Percentiles rank a stretch among this genome's conserved stretches.
These are phyloP conservation scores for Crepidotus variabilis DNA, from an alignment of 768 basidiomycete genomes.

Conservation along the genomic window DNA sequence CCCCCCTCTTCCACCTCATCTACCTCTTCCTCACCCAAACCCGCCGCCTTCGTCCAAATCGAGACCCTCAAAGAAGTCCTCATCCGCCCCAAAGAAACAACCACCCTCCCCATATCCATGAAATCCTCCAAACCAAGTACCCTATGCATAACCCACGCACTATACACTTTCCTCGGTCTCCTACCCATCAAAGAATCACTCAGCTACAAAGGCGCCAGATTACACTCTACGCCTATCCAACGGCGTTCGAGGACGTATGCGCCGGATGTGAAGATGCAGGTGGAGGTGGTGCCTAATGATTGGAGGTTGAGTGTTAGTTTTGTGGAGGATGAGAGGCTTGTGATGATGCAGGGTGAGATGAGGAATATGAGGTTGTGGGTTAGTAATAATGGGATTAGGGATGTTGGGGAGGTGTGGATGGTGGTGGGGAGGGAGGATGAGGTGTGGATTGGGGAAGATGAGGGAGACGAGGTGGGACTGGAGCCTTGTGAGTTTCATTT, in stretches of 20 bases:
- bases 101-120: slow-evolving; percentile 61
- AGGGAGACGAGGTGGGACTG: slow-evolving; percentile 14
- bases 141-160: slow-evolving; percentile 52
- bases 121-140: slow-evolving; percentile 47
- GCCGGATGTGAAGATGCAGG: slow-evolving; percentile 55
- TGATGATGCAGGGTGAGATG: slow-evolving; percentile 68
- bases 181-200: slow-evolving; percentile 67
- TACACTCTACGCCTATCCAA: slow-evolving; percentile 74
- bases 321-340: slow-evolving; percentile 46
- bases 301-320: slow-evolving; percentile 62
- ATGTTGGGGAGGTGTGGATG: slow-evolving; percentile 71
- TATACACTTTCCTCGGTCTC: slow-evolving; percentile 71
- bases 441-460: slow-evolving; percentile 44
- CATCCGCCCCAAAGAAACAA: not conserved
- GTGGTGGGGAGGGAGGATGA: slow-evolving; percentile 58
- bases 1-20: slow-evolving; percentile 25
- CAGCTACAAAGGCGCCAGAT: slow-evolving; percentile 64
- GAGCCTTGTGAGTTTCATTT: not conserved
- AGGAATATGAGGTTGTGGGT: slow-evolving; percentile 52
- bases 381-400: slow-evolving; percentile 58
- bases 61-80: slow-evolving; percentile 58
- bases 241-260: slow-evolving; percentile 68
- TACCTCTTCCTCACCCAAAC: slow-evolving; percentile 20
- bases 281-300: slow-evolving; percentile 60
- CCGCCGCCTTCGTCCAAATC: slow-evolving; percentile 44